Evolutionary conservation across 2,329 filamentous ascomycete genomes (phyloP), one percentile per base, ranked within the genome.

Genomic region (Chalara sp.): DNA sequence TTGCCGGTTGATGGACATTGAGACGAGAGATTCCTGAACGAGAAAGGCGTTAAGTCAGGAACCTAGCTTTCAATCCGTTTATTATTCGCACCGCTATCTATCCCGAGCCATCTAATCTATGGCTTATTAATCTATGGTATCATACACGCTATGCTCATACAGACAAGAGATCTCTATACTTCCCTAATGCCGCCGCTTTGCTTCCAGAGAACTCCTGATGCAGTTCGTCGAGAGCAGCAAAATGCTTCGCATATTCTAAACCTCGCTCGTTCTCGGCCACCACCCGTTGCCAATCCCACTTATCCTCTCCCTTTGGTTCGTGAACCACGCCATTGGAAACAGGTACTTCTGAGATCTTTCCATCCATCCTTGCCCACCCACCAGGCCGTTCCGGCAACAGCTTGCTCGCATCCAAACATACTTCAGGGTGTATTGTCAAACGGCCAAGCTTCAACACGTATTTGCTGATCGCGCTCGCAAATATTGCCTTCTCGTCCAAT

Each of bases 361-460:
- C 56, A 48, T 69, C 64, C 65, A 67, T 66, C 4, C 55, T 59
- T 6, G 70, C 70, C 81, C 81, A 84, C 28, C 83, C 84, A 8
- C 78, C 82, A 0, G 89, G 89, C 45, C 83, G 76, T 51, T 78
- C 71, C 0, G 93, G 93, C 47, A 97, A 71, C 65, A 96, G 72
- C 1, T 83, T 82, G 46, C 84, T 85, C 35, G 84, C 79, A 42
- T 79, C 74, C 30, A 97, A 74, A 6, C 92, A 75, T 44, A 87
- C 75, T 58, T 90, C 86, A 0, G 93, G 91, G 57, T 91, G 82
- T 4, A 97, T 81, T 0, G 92, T 97, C 61, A 93, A 75, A 29
- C 92, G 76, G 1, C 86, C 87, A 50, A 89, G 76, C 72, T 92
- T 92, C 66, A 89, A 83, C 40, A 92, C 87, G 66, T 92, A 92